A percentile compares a stretch with the other conserved stretches of the same genome.
Evolutionary conservation across 208 protist genomes (phyloP).

Genomic region (Angomonas ambiguus): DNA sequence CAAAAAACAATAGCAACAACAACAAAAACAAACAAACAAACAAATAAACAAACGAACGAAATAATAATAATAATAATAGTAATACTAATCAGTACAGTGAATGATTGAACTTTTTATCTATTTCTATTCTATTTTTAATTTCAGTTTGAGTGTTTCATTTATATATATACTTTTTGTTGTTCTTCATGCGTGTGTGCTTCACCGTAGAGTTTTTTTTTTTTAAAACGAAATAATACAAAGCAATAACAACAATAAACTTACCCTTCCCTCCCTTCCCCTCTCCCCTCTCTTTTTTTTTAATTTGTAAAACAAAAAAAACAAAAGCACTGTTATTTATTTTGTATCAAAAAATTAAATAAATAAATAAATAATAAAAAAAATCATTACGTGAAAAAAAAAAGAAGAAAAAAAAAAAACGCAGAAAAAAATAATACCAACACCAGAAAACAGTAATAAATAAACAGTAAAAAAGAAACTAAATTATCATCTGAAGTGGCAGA

Average conservation of each 20-base stretch:
- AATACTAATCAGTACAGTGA: neutral
- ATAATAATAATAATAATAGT: neutral
- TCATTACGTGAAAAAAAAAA: constrained; percentile 5
- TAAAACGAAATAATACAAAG: constrained; percentile 6
- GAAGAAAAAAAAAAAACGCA: constrained; percentile 1
- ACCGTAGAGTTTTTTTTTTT: constrained; percentile 13
- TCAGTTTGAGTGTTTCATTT: too few relatives aligned
- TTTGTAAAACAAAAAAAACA: constrained; percentile 8
- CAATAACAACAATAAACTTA: constrained; percentile 2
- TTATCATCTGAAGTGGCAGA: too few relatives aligned
- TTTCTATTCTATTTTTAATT: constrained; percentile 8
- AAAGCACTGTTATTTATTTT: neutral
- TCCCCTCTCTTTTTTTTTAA: too few relatives aligned
- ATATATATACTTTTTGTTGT: constrained; percentile 2
- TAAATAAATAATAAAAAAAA: neutral
- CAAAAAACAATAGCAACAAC: constrained; percentile 8
- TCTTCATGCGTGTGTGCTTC: constrained; percentile 4
- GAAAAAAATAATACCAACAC: neutral
- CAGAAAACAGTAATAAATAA: neutral
- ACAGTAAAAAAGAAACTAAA: too few relatives aligned
- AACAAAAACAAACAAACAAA: neutral
- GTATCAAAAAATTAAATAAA: constrained; percentile 9
- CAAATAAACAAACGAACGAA: neutral
- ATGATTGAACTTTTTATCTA: constrained; percentile 15
- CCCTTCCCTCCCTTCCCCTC: too few relatives aligned